Percentiles rank a stretch among this genome's conserved stretches.
phyloP scores from a whole-genome alignment of 208 protist genomes.

The Leishmania guyanensis region DNA sequence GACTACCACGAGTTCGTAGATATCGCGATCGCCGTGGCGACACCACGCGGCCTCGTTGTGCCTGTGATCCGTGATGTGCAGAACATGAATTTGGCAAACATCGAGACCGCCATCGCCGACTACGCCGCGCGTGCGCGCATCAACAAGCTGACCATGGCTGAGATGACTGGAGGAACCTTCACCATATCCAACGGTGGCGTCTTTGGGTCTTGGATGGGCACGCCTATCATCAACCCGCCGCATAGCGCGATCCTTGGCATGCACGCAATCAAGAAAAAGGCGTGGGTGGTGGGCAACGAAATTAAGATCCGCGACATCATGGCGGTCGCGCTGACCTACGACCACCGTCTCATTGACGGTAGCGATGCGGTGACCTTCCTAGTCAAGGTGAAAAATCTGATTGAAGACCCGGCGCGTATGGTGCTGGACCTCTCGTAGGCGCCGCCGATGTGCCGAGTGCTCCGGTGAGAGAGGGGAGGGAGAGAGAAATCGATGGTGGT shows the following conservation, averaged over 20 bases:
- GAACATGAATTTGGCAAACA: constrained; percentile 94
- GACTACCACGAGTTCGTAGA: constrained; percentile 99
- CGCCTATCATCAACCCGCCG: constrained; percentile 99
- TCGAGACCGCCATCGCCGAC: constrained; percentile 95
- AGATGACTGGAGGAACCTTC: constrained; percentile 99
- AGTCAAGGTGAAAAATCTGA: constrained; percentile 96
- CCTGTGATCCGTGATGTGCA: constrained; percentile 97
- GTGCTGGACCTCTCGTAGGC: constrained; percentile 91
- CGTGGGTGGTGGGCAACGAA: constrained; percentile 92
- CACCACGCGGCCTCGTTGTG: constrained; percentile 97
- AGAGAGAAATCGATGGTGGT: background rate
- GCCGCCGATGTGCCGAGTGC: background rate
- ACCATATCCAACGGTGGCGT: constrained; percentile 99
- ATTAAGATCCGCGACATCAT: constrained; percentile 97
- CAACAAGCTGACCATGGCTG: constrained; percentile 95
- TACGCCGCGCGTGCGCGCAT: constrained; percentile 91
- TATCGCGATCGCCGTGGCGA: constrained; percentile 98
- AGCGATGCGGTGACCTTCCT: constrained; percentile 98
- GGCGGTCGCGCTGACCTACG: constrained; percentile 99
- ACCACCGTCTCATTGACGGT: constrained; percentile 99
- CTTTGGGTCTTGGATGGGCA: constrained; percentile 98
- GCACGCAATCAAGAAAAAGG: constrained; percentile 97
- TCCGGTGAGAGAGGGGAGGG: background rate
- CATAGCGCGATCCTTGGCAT: constrained; percentile 99
- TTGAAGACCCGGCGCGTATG: constrained; percentile 96